These are phyloP conservation scores for Lolium rigidum DNA, from an alignment of 176 grass and related monocot genomes.

Conservation along the genomic window DNA sequence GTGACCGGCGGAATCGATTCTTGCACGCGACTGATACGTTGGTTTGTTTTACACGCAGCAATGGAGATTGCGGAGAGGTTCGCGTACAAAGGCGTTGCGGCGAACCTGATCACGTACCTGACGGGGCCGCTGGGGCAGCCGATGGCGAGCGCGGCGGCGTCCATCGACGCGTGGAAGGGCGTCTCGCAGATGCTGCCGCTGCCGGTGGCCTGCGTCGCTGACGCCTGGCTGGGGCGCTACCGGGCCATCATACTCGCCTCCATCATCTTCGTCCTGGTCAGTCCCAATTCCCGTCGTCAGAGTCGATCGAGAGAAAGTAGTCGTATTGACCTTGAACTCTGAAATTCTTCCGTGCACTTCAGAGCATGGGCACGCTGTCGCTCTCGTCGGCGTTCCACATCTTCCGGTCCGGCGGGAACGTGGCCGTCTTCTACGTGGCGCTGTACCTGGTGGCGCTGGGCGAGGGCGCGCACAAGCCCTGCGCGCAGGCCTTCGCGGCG, in stretches of 20 bases:
- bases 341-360: background rate
- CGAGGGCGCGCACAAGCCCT: slow-evolving; percentile 69
- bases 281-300: background rate
- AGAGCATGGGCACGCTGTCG: slow-evolving; percentile 68
- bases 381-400: slow-evolving; percentile 42
- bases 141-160: slow-evolving; percentile 58
- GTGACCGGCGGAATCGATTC: too few relatives aligned
- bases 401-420: slow-evolving; percentile 28
- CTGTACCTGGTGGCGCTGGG: slow-evolving; percentile 70
- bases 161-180: slow-evolving; percentile 66
- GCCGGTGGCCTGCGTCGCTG: slow-evolving; percentile 59
- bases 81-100: slow-evolving; percentile 58
- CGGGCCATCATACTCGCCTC: slow-evolving; percentile 60
- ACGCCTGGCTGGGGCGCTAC: slow-evolving; percentile 69
- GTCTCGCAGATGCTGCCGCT: slow-evolving; percentile 67
- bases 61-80: slow-evolving; percentile 62
- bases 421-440: slow-evolving; percentile 68
- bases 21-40: background rate
- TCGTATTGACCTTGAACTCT: background rate
- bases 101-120: slow-evolving; percentile 70
- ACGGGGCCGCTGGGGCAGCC: slow-evolving; percentile 63
- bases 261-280: slow-evolving; percentile 59
- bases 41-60: slow-evolving; percentile 17
- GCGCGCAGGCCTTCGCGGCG: slow-evolving; percentile 64
- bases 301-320: too few relatives aligned